Conservation (phyloP, 2,329 filamentous ascomycete species). For the Botrytis fragariae region DNA sequence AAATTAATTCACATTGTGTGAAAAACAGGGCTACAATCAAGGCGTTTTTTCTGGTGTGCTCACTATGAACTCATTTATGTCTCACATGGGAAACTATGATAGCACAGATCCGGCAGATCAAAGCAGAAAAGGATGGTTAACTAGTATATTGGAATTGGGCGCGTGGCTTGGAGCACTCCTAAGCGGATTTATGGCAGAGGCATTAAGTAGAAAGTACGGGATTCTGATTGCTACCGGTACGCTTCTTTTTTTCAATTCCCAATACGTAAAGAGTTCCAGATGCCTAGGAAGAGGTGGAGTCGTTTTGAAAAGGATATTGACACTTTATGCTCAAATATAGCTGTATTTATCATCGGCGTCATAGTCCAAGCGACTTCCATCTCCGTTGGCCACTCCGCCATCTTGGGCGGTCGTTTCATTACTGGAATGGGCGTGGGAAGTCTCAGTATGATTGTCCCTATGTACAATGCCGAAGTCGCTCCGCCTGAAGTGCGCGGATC, state of each 20-base stretch:
- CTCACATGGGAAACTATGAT: constrained; percentile 55
- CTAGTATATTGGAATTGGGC: constrained; percentile 70
- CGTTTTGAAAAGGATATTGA: background rate
- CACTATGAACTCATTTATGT: constrained; percentile 53
- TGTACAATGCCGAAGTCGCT: constrained; percentile 50
- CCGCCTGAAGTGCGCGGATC: constrained; percentile 66
- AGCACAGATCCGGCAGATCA: constrained; percentile 46
- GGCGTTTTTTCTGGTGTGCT: constrained; percentile 73
- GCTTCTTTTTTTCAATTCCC: background rate
- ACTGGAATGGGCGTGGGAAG: constrained; percentile 70
- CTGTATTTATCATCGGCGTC: constrained; percentile 67
- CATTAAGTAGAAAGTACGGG: constrained; percentile 65
- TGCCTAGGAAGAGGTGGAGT: background rate
- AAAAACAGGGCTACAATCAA: constrained; percentile 60
- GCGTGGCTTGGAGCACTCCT: constrained; percentile 73
- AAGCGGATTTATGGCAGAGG: constrained; percentile 69
- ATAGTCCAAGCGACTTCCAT: constrained; percentile 65
- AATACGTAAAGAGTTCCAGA: background rate
- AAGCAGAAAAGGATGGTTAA: constrained; percentile 58
- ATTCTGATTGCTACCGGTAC: constrained; percentile 61
- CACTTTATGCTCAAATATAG: background rate
- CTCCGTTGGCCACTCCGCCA: constrained; percentile 53
- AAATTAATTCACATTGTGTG: background rate
- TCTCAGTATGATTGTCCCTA: constrained; percentile 64
- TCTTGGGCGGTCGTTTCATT: constrained; percentile 69